Evolutionary conservation across 169 alveolate genomes (phyloP).

Genomic region (Plasmodium coatneyi): DNA sequence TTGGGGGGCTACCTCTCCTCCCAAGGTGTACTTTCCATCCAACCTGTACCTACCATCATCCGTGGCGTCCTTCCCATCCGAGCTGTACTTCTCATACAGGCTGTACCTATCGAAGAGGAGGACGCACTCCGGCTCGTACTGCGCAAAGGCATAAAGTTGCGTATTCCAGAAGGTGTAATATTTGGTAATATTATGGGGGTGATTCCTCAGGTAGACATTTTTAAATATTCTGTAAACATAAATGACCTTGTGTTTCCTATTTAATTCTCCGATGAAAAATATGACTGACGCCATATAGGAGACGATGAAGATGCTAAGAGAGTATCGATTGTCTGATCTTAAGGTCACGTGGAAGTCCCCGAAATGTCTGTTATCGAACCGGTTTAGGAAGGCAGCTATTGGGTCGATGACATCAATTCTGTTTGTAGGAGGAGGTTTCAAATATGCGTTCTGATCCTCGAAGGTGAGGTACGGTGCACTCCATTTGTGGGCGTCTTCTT

Average conservation of each 20-base stretch:
- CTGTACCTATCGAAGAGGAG: constrained; percentile 47
- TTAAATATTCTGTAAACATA: constrained; percentile 57
- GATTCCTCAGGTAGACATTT: constrained; percentile 53
- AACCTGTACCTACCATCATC: not conserved
- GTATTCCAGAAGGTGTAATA: constrained; percentile 72
- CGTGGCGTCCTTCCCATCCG: not conserved
- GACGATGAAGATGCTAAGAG: constrained; percentile 23
- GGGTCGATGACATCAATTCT: constrained; percentile 2
- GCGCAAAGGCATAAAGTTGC: constrained; percentile 47
- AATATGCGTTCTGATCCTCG: constrained; percentile 27
- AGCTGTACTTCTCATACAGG: not conserved
- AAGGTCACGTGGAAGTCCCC: constrained; percentile 58
- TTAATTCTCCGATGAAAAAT: constrained; percentile 52
- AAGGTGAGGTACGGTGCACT: not conserved
- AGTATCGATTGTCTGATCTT: not conserved
- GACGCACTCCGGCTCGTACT: constrained; percentile 73
- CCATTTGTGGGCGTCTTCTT: not conserved
- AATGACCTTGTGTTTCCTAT: constrained; percentile 22
- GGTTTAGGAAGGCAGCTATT: constrained; percentile 20
- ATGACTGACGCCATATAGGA: constrained; percentile 49
- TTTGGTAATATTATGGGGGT: constrained; percentile 42
- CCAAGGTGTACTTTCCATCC: not conserved
- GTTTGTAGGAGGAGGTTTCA: not conserved
- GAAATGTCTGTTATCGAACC: constrained; percentile 39
- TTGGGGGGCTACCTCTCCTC: not conserved